phyloP scores from a whole-genome alignment of 208 protist species.

The Wallacemonas sp. region DNA sequence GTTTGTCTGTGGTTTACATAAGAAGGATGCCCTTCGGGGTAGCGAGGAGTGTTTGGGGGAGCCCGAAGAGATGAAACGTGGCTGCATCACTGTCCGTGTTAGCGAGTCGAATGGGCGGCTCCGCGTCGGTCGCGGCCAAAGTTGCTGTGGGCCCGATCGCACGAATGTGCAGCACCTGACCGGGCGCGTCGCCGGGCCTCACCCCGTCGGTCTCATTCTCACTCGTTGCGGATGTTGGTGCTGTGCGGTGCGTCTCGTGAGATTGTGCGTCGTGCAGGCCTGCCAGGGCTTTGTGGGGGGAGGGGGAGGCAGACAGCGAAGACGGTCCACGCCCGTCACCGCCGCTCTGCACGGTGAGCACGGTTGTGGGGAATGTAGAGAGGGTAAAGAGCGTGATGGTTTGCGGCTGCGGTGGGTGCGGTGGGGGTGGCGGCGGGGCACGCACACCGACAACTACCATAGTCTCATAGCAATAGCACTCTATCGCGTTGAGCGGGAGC shows the following conservation, averaged over 20 bases:
- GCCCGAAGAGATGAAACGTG: neutral
- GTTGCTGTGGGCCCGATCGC: neutral
- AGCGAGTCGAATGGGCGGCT: neutral
- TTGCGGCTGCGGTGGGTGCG: conserved; percentile 10
- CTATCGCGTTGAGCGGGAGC: neutral
- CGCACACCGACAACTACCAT: conserved; percentile 1
- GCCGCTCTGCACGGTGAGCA: neutral
- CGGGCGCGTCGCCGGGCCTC: too few species aligned
- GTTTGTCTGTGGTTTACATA: conserved; percentile 5
- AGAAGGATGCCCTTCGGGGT: conserved; percentile 1
- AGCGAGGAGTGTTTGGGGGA: neutral
- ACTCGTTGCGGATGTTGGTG: too few species aligned
- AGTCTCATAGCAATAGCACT: conserved; percentile 5
- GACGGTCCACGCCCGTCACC: neutral
- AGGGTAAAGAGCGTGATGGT: neutral
- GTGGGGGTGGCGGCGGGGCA: too few species aligned
- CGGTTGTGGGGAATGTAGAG: neutral
- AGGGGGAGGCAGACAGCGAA: too few species aligned
- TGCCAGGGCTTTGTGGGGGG: too few species aligned
- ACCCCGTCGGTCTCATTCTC: too few species aligned
- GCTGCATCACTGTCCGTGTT: conserved; percentile 5
- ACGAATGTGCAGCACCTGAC: too few species aligned
- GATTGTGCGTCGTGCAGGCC: too few species aligned
- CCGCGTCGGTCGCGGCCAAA: neutral
- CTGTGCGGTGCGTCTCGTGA: too few species aligned